Base-by-base conservation (phyloP, 306 rosid species). In the Prunus armeniaca region DNA sequence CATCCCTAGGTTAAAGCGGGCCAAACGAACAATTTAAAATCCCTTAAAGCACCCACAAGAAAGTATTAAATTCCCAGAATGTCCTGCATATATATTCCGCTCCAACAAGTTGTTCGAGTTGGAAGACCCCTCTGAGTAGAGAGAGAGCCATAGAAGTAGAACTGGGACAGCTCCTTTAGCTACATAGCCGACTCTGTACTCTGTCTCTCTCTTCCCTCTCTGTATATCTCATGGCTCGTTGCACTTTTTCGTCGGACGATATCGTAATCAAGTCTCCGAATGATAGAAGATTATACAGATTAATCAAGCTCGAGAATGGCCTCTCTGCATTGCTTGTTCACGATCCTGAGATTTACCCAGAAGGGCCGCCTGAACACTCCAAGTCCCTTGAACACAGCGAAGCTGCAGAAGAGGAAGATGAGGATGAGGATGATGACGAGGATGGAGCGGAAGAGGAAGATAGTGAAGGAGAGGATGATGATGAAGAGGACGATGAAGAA, bases 311-410 rank as follows among this genome's bases (percentile, higher is more conserved):
- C 58, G 81, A 82, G 10, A 91, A 94, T 58, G 95, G 98, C 51
- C 93, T 94, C 75, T 87, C 83, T 20, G 95, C 97, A 41, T 69
- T 94, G 84, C 87, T 91, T 30, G 89, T 94, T 82, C 98, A 94
- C 63, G 98, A 94, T 82, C 96, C 97, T 30, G 97, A 94, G 89
- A 90, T 94, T 83, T 94, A 83, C 79, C 82, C 94, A 1, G 84
- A 85, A 6, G 93, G 90, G 4, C 80, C 88, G 46, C 87, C 88
- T 57, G 62, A 78, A 2, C 57, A 20, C 50, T 43, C 86, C 2
- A 69, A 81, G 65, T 62, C 49, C 50, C 80, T 13, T n/a, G 73
- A 34, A 17, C 58, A 69, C n/a, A 72, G 74, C 27, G 81, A 78
- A 1, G 89, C 82, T 5, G 87, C 76, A 5, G 75, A 73, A n/a